Evolutionary conservation across 176 grass and related monocot genomes (phyloP).

Genomic region (Guadua angustifolia): DNA sequence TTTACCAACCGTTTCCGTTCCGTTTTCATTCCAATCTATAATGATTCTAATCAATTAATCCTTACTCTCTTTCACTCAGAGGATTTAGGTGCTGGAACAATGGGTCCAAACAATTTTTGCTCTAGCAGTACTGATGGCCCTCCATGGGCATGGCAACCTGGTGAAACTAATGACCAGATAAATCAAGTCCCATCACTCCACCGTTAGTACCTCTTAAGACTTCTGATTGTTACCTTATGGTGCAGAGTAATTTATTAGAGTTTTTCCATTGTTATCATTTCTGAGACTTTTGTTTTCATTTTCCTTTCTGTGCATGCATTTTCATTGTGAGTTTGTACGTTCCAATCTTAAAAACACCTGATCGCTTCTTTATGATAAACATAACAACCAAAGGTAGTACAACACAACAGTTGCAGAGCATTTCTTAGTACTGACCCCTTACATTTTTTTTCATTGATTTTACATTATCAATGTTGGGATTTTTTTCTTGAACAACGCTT

Average conservation of each 20-base stretch:
- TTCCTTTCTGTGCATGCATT: slow-evolving; percentile 31
- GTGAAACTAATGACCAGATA: slow-evolving; percentile 64
- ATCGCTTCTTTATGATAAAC: slow-evolving; percentile 7
- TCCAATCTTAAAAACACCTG: slow-evolving; percentile 21
- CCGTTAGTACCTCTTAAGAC: slow-evolving; percentile 63
- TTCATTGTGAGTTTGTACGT: slow-evolving; percentile 6
- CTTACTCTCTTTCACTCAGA: slow-evolving; percentile 54
- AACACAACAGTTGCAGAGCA: not conserved
- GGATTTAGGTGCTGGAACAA: slow-evolving; percentile 53
- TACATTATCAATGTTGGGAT: not conserved
- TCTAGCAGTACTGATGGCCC: slow-evolving; percentile 66
- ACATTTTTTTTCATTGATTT: slow-evolving; percentile 31
- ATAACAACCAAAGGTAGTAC: slow-evolving; percentile 12
- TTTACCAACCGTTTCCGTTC: no score
- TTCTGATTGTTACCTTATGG: slow-evolving; percentile 22
- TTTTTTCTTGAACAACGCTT: slow-evolving; percentile 29
- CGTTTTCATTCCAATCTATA: no score
- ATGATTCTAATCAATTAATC: slow-evolving; percentile 27
- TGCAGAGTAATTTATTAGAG: slow-evolving; percentile 15
- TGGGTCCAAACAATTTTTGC: slow-evolving; percentile 69
- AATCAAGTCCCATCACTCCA: slow-evolving; percentile 73
- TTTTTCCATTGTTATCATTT: slow-evolving; percentile 21
- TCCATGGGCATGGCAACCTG: slow-evolving; percentile 51
- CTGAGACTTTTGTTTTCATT: slow-evolving; percentile 21
- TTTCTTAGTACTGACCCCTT: slow-evolving; percentile 12